These are phyloP conservation scores for Favolaschia claudopus DNA, from an alignment of 768 basidiomycete genomes.

Conservation along the genomic window DNA sequence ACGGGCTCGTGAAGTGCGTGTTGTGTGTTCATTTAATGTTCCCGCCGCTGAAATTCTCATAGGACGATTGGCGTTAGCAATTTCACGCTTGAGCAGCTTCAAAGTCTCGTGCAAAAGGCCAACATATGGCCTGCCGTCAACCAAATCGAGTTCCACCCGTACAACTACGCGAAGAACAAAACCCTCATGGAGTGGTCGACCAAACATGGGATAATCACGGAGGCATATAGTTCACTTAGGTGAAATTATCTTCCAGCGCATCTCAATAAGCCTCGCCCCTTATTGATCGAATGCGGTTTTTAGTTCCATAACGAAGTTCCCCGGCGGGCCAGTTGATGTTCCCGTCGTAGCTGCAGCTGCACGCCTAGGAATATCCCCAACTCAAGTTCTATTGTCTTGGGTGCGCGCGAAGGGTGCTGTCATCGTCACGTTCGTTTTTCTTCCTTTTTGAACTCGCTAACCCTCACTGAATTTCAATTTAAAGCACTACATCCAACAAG, in stretches of 20 bases:
- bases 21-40: background rate
- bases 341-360: conserved; percentile 60
- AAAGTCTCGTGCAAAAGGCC: conserved; percentile 57
- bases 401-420: conserved; percentile 69
- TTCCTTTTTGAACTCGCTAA: background rate
- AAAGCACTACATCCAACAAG: conserved; percentile 27
- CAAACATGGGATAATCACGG: conserved; percentile 58
- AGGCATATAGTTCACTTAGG: conserved; percentile 65
- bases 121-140: conserved; percentile 72
- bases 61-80: conserved; percentile 83
- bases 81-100: conserved; percentile 60
- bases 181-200: conserved; percentile 55
- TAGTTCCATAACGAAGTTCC: conserved; percentile 64
- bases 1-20: conserved; percentile 32
- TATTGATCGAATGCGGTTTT: conserved; percentile 13
- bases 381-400: conserved; percentile 77
- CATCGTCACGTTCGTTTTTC: conserved; percentile 64
- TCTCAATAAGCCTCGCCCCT: background rate
- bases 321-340: conserved; percentile 71
- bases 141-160: conserved; percentile 68
- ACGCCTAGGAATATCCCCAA: conserved; percentile 60
- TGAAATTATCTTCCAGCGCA: no score
- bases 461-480: background rate
- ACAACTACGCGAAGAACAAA: conserved; percentile 59
- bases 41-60: background rate